These are phyloP conservation scores for Phytophthora foliorum DNA, from an alignment of 352 stramenopile species.

Conservation along the genomic window DNA sequence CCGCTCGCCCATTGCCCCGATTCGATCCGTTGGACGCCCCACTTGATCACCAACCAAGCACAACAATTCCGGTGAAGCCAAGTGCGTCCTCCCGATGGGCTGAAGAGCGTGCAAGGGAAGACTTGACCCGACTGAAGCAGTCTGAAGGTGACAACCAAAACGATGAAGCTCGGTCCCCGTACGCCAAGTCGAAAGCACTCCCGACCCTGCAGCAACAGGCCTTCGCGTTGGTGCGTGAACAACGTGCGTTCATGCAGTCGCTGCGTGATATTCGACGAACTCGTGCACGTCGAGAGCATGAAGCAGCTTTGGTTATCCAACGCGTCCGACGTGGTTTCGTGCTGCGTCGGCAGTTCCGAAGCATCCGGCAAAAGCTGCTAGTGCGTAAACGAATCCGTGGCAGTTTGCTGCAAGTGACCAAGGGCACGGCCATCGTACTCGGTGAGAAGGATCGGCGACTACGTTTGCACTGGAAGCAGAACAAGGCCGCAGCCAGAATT, in stretches of 20 bases:
- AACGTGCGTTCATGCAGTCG: constrained; percentile 57
- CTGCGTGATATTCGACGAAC: constrained; percentile 39
- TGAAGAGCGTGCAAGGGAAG: constrained; percentile 26
- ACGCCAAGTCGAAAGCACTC: constrained; percentile 21
- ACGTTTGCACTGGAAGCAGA: constrained; percentile 32
- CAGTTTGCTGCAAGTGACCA: constrained; percentile 69
- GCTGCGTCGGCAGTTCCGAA: constrained; percentile 56
- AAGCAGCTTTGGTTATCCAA: constrained; percentile 64
- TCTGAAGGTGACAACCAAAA: constrained; percentile 29
- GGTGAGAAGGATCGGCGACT: constrained; percentile 64
- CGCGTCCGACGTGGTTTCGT: constrained; percentile 62
- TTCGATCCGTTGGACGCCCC: constrained; percentile 26
- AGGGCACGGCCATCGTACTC: constrained; percentile 68
- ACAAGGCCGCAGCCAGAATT: constrained; percentile 39
- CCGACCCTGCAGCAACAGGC: constrained; percentile 35
- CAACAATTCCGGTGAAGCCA: neutral
- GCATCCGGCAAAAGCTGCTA: constrained; percentile 59
- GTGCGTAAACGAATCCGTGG: constrained; percentile 73
- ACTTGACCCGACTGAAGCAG: constrained; percentile 10
- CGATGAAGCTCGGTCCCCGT: constrained; percentile 25
- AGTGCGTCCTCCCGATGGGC: constrained; percentile 31
- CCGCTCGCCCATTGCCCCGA: constrained; percentile 41
- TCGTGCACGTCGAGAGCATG: constrained; percentile 47
- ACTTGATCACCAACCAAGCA: neutral
- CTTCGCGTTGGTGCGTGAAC: constrained; percentile 51